Evolutionary conservation across 1,284 basidiomycete genomes (phyloP), one percentile per base, ranked within the genome.

Genomic region (Cutaneotrichosporon sp.): DNA sequence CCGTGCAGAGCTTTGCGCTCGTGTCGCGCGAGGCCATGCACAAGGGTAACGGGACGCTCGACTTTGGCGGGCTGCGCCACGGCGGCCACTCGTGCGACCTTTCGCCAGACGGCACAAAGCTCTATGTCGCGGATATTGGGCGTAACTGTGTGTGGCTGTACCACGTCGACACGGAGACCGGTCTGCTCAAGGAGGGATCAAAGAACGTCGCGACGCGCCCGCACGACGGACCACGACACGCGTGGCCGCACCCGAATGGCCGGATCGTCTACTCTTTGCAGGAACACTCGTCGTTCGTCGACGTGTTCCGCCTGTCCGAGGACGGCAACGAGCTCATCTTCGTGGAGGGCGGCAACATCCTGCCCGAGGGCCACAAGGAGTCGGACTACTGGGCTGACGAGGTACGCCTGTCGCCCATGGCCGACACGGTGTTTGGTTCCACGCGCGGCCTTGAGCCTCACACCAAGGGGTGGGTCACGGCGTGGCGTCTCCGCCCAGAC

Each of bases 101-200:
- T 1, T 65, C 63, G 0, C 66, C 68, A 2, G 68, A 70, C 55
- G 68, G 69, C n/a, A 66, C 61, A 26, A 58, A 64, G 53, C 64
- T 70, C 1, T 71, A 72, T 46, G 63, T 70, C 4, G 69, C 70
- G 12, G 70, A 73, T 53, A 70, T 73, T 39, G 75, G 75, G 2
- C 66, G 75, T 13, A 76, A 76, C 60, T 72, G 69, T 40, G 58
- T 76, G 43, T 76, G 74, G 66, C 62, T 71, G 7, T 74, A 74
- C 61, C 56, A 65, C 33, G 68, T 76, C 18, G 63, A 67, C 51
- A 53, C 8, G 17, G 35, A 30, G 55, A 66, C 49, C 52, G 56
- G 70, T 14, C 51, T 56, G 1, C 61, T 74, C 8, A 62, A 56
- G 14, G 58, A 68, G 23, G 68, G 65, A 9, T 65, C 67, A 21